Conservation (phyloP, 441 rosid genomes). For the Melastoma candidum region DNA sequence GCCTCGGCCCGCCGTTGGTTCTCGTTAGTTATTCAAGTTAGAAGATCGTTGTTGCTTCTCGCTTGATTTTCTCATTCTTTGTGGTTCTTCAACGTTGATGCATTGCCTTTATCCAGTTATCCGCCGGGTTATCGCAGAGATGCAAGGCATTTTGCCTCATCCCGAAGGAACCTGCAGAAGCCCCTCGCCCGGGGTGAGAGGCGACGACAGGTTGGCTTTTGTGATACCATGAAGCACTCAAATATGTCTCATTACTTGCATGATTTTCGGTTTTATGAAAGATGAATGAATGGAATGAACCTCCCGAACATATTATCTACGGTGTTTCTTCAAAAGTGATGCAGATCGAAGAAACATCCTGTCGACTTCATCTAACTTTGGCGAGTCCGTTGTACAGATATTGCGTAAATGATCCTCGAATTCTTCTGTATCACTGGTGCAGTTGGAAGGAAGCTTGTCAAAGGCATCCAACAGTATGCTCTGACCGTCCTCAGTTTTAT, state of each 20-base stretch:
- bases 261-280: not conserved
- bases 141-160: no score
- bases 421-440: slow-evolving; percentile 34
- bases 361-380: slow-evolving; percentile 75
- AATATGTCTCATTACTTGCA: not conserved
- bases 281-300: not conserved
- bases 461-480: slow-evolving; percentile 65
- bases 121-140: no score
- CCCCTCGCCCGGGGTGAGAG: no score
- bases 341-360: slow-evolving; percentile 79
- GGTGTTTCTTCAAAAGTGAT: slow-evolving; percentile 56
- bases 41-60: no score
- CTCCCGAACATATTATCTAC: slow-evolving; percentile 17
- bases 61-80: no score
- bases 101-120: no score
- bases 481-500: slow-evolving; percentile 21
- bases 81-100: no score
- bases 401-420: slow-evolving; percentile 41
- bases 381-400: slow-evolving; percentile 28
- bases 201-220: no score
- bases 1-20: no score
- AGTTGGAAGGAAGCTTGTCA: slow-evolving; percentile 50
- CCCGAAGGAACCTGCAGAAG: no score
- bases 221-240: no score
- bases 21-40: no score